Conservation (phyloP, 1,139 yeast species). For the Scheffersomyces quercinus region DNA sequence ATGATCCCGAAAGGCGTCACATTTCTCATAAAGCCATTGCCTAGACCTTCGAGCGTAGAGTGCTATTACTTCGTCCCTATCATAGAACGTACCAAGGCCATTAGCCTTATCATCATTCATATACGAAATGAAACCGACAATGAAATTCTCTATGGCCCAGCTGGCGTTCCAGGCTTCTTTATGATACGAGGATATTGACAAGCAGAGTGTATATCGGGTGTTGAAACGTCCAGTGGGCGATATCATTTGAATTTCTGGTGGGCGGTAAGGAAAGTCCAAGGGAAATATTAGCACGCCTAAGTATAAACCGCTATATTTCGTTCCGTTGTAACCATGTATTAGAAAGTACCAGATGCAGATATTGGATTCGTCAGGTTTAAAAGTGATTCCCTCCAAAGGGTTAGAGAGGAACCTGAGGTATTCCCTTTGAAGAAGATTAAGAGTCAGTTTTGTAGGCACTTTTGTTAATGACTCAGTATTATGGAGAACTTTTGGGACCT, state of each 20-base stretch:
- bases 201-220: constrained; percentile 11
- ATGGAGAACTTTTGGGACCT: too few relatives aligned
- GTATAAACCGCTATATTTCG: constrained; percentile 17
- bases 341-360: constrained; percentile 17
- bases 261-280: constrained; percentile 13
- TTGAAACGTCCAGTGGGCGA: constrained; percentile 16
- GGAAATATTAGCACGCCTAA: constrained; percentile 18
- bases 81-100: too few relatives aligned
- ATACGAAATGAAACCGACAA: constrained; percentile 15
- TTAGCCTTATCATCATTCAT: constrained; percentile 7
- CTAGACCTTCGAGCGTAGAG: constrained; percentile 11
- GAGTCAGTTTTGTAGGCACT: constrained; percentile 4
- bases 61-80: background rate
- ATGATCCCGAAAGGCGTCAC: constrained; percentile 9
- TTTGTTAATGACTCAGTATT: too few relatives aligned
- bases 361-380: constrained; percentile 13
- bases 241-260: constrained; percentile 19
- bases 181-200: constrained; percentile 15
- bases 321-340: constrained; percentile 13
- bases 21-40: constrained; percentile 12
- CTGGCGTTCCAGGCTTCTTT: constrained; percentile 16
- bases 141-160: constrained; percentile 17
- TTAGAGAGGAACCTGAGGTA: constrained; percentile 7
- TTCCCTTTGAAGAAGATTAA: constrained; percentile 12
- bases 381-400: constrained; percentile 12